Evolutionary conservation across 257 asterid genomes (phyloP), one percentile per base, ranked within the genome.

Genomic region (Parsonsia alboflavescens): DNA sequence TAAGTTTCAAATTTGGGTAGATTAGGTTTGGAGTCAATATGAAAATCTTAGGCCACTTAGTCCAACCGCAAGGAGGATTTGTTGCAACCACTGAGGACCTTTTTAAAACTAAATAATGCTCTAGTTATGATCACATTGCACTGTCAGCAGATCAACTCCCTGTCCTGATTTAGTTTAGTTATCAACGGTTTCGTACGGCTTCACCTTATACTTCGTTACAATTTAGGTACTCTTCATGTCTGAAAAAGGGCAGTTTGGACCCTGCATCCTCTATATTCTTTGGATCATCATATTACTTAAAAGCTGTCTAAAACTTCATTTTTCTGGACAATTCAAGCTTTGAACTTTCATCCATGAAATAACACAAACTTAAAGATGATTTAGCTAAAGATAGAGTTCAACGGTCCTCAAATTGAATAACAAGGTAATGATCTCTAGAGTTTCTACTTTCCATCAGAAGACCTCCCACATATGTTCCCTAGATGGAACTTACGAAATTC

Each of bases 91-190:
- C 73, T 70, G 48, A 45, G 21, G 22, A 46, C 39, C 1, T 33
- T 69, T 69, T 16, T 5, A 13, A 10, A 48, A 48, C 58, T 46
- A 48, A 52, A 46, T 10, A n/a, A 4, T 10, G 58, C 1, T 26
- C 16, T 2, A 1, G 1, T 69, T 4, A 1, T 12, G 21, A 26
- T 12, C 17, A 2, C 21, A 22, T 8, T 15, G 10, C 56, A 26
- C 6, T 1, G 2, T 13, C 1, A 69, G 73, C 61, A 69, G 73
- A 48, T 69, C 73, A 48, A 69, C 73, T 48, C 26, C 73, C 61
- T 48, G 24, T 69, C 44, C 41, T 45, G 11, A 69, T 48, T 54
- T 41, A 36, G 49, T 41, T 21, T 69, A 69, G 73, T 69, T 69
- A 69, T 50, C 24, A 69, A 69, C 41, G 24, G 73, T 48, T 67